Base-by-base conservation (phyloP, 1,139 yeast species). In the Yamadazyma kanchanaburiensis region DNA sequence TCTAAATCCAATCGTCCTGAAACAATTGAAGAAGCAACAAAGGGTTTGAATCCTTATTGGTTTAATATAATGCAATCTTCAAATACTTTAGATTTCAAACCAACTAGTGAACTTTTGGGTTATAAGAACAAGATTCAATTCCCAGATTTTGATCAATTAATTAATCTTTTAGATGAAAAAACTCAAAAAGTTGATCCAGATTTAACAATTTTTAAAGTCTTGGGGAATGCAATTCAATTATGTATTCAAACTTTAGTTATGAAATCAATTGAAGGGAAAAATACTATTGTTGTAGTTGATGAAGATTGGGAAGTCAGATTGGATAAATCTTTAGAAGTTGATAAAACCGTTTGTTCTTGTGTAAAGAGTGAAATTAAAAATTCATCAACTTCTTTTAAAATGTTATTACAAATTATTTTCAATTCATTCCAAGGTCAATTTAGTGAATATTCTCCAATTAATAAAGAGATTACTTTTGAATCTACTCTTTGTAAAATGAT, bases 11-110 rank as follows among this genome's bases (percentile, higher is more conserved):
- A 82, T 42, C 65, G 84, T 31, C 68, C 86, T 2, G 95, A 87
- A 42, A 75, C 81, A 0, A 62, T 80, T 10, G 95, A 88, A 46
- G 96, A 88, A 52, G 82, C 96, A 0, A 55, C 56, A n/a, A 76
- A 76, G 37, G 97, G 97, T 0, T 62, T 91, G 17, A 80, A 86
- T 49, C 96, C 96, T 0, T 75, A 84, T 47, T 74, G 81, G 77
- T 79, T 74, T 48, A 63, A 60, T 30, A 53, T 66, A 6, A 48
- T 65, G 26, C 73, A 66, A 42, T 62, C 77, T 0, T 55, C 73
- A 4, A 64, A 62, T 26, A 57, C 64, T 0, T 36, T 39, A 0
- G 71, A 64, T n/a, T 60, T 60, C 39, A 64, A 60, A 25, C 46
- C 77, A 0, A 70, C 76, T 0, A 32, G 55, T 6, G 76, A 73